A percentile compares a stretch with the other conserved stretches of the same genome.
phyloP scores from a whole-genome alignment of 176 grass and related monocot genomes.

The Oryza glaberrima region DNA sequence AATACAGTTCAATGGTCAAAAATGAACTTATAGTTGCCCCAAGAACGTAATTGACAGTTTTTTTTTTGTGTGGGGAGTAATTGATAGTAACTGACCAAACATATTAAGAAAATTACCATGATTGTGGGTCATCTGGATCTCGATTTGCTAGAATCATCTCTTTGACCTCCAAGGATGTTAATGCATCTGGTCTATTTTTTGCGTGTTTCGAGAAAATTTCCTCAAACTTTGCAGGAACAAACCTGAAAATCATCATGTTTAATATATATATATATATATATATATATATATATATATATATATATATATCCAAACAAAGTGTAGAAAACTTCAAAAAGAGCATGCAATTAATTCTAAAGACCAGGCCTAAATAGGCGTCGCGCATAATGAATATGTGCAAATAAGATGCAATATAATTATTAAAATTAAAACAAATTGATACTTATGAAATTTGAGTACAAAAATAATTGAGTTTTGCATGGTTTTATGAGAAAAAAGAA shows the following conservation, averaged over 20 bases:
- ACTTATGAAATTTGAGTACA: no score
- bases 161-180: conserved; percentile 57
- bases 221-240: conserved; percentile 77
- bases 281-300: no score
- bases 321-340: neutral
- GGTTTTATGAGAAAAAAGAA: no score
- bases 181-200: conserved; percentile 49
- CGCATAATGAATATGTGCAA: no score
- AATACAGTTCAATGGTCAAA: no score
- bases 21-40: neutral
- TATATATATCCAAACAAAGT: neutral
- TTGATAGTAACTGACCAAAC: neutral
- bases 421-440: no score
- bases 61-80: neutral
- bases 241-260: conserved; percentile 41
- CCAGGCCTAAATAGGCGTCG: no score
- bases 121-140: conserved; percentile 52
- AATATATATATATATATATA: neutral
- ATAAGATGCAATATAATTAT: no score
- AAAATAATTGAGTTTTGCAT: no score
- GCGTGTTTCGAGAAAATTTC: conserved; percentile 83
- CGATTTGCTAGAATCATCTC: conserved; percentile 68
- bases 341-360: no score
- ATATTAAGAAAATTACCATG: conserved; percentile 50
- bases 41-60: neutral